Evolutionary conservation across 148 eudicot species (phyloP), one percentile per base, ranked within the genome.

Genomic region (Fagopyrum esculentum): DNA sequence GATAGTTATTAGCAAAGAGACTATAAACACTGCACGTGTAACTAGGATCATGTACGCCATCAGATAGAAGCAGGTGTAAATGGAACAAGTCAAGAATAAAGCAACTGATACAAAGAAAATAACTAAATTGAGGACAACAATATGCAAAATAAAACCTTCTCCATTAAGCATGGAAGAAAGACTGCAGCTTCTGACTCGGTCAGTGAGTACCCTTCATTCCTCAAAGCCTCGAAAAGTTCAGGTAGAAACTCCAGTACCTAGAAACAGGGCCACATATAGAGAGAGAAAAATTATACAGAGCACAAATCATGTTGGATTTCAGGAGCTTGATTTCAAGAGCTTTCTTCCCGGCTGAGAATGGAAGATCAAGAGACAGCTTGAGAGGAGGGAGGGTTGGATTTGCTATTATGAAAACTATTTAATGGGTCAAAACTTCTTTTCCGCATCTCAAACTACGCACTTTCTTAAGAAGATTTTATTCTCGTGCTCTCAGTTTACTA

Each of bases 211-310:
- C 93, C 91, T 80, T 90, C 98, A 82, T 82, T 85, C 83, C 82
- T 91, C 86, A 96, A 85, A 57, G 82, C 78, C 75, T 84, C 90
- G 81, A 96, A 81, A 77, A 96, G 92, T 75, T 92, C 98, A 51
- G 98, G 95, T 77, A 96, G 93, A 80, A 96, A 96, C 74, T 96
- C 99, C 61, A 96, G 81, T 74, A 90, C 99, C 99, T 96, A 59
- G 51, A 45, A 73, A 77, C 13, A 54, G 35, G 43, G 6, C n/a
- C 6, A 15, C 29, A 10, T 54, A 15, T 51, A 6, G 54, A 19
- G 46, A 8, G 17, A 8, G 17, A 29, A 51, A 68, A 30, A 66
- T 71, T 5, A 4, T 6, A 7, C 12, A 26, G 29, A 45, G 30
- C 9, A 29, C 69, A 63, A 5, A 63, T 29, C 13, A 13, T 66